Percentiles rank a stretch among this genome's conserved stretches.
phyloP scores from a whole-genome alignment of 2,329 filamentous ascomycete genomes.

The Xylaria sp. region DNA sequence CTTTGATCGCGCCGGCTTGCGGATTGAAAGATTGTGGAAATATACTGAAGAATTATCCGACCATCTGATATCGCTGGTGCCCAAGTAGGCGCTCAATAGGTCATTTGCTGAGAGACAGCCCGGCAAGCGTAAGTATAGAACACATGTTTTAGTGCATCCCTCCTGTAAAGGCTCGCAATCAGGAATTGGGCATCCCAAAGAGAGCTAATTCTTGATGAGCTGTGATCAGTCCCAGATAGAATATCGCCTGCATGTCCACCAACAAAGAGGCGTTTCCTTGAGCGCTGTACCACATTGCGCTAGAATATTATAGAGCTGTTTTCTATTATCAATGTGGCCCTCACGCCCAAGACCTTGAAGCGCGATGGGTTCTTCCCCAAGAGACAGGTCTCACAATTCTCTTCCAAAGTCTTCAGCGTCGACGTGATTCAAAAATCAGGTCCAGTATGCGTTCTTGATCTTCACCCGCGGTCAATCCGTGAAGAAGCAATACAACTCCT shows the following conservation, averaged over 20 bases:
- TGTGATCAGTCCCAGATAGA: not conserved
- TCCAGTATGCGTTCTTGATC: not conserved
- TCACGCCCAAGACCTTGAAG: too few relatives aligned
- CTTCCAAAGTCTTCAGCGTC: too few relatives aligned
- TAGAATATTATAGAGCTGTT: too few relatives aligned
- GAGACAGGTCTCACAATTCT: too few relatives aligned
- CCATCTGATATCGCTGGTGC: constrained; percentile 27
- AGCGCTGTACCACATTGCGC: too few relatives aligned
- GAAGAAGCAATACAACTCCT: not conserved
- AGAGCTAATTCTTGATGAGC: not conserved
- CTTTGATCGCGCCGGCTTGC: constrained; percentile 35
- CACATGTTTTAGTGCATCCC: not conserved
- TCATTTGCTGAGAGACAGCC: not conserved
- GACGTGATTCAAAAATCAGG: too few relatives aligned
- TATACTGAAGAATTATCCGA: constrained; percentile 40
- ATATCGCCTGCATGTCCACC: not conserved
- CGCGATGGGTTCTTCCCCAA: too few relatives aligned
- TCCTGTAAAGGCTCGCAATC: not conserved
- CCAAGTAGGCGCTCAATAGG: constrained; percentile 26
- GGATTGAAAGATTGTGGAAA: constrained; percentile 31
- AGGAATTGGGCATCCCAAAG: not conserved
- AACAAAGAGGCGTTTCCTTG: too few relatives aligned
- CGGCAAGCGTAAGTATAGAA: not conserved
- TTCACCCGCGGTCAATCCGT: not conserved
- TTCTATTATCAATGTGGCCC: too few relatives aligned